Evolutionary conservation across 768 basidiomycete species (phyloP), one percentile per base, ranked within the genome.

Genomic region (Polyporus arcularius): DNA sequence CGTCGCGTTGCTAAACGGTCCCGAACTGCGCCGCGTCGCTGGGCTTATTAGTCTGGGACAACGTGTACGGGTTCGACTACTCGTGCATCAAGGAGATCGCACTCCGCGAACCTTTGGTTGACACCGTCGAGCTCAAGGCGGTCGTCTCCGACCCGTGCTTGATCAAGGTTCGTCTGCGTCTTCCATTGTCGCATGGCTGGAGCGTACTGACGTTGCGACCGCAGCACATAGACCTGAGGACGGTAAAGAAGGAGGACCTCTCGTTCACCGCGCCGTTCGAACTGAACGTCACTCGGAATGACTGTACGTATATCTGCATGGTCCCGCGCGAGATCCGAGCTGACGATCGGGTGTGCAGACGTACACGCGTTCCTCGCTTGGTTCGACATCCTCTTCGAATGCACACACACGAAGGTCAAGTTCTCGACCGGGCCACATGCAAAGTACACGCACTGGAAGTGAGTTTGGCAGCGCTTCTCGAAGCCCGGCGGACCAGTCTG

Each of bases 1-100:
- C 35, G 11, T 11, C 35, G 35, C 35, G 35, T 35, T 35, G 35
- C 35, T 35, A 35, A 35, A 35, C 11, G 35, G 35, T 11, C 11
- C 35, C 35, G 35, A 35, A 35, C 3, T 35, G 35, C 35, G 35
- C 35, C 35, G 35, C 11, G 35, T 35, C 35, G 35, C 35, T 35
- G 35, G 35, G 35, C 35, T 35, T 6, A 35, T 4, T 67, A 98
- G 96, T 96, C 81, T 99, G 97, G 97, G 95, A 98, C 71, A 95
- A 98, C 69, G 97, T 99, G 21, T 99, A 99, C 75, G 97, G 97
- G 28, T 98, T 99, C 76, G 96, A 99, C 76, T 99, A 93, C 76
- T 97, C 95, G 42, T 98, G 97, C 74, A 98, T 99, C 82, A 98
- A 98, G 77, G 94, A 97, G 73, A 97, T 99, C 67, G 97, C 97